Conservation (phyloP, 805 yeast genomes). For the Nakazawaea siamensis region DNA sequence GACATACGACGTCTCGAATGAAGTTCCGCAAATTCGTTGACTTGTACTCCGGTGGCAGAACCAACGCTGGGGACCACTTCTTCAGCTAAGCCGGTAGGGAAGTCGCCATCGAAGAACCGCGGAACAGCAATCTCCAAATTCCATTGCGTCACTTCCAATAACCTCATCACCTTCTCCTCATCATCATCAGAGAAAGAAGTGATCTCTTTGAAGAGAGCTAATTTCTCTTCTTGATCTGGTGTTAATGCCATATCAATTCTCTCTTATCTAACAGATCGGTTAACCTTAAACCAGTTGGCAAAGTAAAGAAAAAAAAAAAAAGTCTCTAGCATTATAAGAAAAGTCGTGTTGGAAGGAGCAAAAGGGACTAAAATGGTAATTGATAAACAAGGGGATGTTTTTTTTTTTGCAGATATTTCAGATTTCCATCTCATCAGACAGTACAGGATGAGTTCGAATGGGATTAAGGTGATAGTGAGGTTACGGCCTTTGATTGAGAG, state of each 20-base stretch:
- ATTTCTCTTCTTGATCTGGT: constrained; percentile 30
- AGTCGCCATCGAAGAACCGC: constrained; percentile 51
- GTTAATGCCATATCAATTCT: not conserved
- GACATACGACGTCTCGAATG: constrained; percentile 7
- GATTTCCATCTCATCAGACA: too few relatives aligned
- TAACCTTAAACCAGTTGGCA: too few relatives aligned
- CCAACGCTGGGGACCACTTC: not conserved
- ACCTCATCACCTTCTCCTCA: constrained; percentile 33
- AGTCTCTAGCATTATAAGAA: too few relatives aligned
- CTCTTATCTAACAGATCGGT: too few relatives aligned
- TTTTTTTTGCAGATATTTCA: too few relatives aligned
- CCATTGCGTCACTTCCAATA: constrained; percentile 48
- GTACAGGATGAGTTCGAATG: constrained; percentile 1
- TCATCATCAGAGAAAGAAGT: constrained; percentile 41
- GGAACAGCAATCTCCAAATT: constrained; percentile 54
- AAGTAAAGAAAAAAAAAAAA: too few relatives aligned
- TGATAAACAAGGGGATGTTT: too few relatives aligned
- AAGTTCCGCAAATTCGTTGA: not conserved
- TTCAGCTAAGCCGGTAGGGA: constrained; percentile 19
- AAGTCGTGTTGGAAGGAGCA: too few relatives aligned
- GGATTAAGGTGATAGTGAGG: constrained; percentile 11
- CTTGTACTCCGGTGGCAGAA: constrained; percentile 5
- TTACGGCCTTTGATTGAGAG: constrained; percentile 8
- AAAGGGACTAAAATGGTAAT: too few relatives aligned
- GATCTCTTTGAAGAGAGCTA: constrained; percentile 42